Percentiles rank a stretch among this genome's conserved stretches.
Conservation (phyloP, 2,329 filamentous ascomycete species). For the Coniochaeta sp. region DNA sequence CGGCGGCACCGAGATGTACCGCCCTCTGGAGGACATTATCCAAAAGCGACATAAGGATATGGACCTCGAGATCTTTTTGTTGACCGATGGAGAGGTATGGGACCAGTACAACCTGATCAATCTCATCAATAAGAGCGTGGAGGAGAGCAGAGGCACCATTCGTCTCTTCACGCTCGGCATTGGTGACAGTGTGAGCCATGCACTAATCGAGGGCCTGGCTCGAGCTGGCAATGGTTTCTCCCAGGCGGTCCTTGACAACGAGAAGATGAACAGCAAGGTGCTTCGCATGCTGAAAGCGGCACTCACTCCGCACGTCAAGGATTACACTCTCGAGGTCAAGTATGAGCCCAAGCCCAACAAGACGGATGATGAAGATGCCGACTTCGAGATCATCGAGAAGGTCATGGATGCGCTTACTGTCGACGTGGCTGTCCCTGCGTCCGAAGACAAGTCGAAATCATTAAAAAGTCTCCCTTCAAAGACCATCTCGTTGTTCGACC, state of each 20-base stretch:
- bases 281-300: conserved; percentile 69
- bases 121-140: conserved; percentile 34
- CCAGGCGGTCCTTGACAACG: conserved; percentile 54
- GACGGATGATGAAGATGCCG: conserved; percentile 32
- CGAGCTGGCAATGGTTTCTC: conserved; percentile 49
- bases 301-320: conserved; percentile 56
- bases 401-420: conserved; percentile 41
- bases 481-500: conserved; percentile 55
- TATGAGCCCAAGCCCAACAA: conserved; percentile 30
- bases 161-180: conserved; percentile 51
- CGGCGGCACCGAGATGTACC: conserved; percentile 47
- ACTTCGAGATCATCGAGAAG: conserved; percentile 57
- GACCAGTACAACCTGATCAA: conserved; percentile 32
- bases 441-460: conserved; percentile 4
- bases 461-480: no score
- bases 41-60: conserved; percentile 33
- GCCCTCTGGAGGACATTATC: conserved; percentile 37
- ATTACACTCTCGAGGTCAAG: conserved; percentile 58
- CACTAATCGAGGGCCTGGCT: conserved; percentile 48
- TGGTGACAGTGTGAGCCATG: conserved; percentile 40
- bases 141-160: conserved; percentile 32
- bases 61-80: conserved; percentile 45
- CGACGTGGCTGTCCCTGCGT: conserved; percentile 16
- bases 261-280: conserved; percentile 62
- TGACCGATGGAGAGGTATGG: conserved; percentile 53